A percentile compares a stretch with the other conserved stretches of the same genome.
Conservation (phyloP, 2,329 filamentous ascomycete species). For the Colletotrichum abscissum region DNA sequence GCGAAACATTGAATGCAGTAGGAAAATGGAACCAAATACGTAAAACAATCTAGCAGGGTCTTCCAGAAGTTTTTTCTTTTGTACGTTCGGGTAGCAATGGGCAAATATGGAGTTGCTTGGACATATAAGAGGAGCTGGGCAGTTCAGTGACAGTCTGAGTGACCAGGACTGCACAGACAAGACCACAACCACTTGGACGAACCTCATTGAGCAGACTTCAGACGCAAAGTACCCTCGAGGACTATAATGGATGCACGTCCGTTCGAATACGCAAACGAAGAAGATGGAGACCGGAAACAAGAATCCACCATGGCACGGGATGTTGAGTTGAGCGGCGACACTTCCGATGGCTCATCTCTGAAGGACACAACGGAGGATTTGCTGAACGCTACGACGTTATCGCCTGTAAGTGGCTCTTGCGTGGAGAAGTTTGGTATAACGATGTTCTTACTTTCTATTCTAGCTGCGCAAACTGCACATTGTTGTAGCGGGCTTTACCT, state of each 20-base stretch:
- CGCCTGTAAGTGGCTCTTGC: slow-evolving; percentile 37
- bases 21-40: neutral
- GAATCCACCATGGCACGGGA: neutral
- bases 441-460: neutral
- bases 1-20: neutral
- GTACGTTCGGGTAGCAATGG: neutral
- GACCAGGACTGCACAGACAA: neutral
- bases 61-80: neutral
- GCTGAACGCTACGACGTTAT: slow-evolving; percentile 46
- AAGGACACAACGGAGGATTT: neutral
- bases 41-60: neutral
- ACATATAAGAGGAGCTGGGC: neutral
- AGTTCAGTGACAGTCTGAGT: neutral
- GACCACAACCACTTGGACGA: neutral
- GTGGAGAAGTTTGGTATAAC: neutral
- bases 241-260: neutral
- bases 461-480: slow-evolving; percentile 47
- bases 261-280: too few relatives aligned
- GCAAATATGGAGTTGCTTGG: neutral
- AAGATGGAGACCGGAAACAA: neutral
- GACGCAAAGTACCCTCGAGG: too few relatives aligned
- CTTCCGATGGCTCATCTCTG: slow-evolving; percentile 28
- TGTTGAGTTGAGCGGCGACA: slow-evolving; percentile 33
- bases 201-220: too few relatives aligned
- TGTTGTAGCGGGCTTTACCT: slow-evolving; percentile 48